Conservation (phyloP, 768 basidiomycete genomes). For the Lactarius evosmus region DNA sequence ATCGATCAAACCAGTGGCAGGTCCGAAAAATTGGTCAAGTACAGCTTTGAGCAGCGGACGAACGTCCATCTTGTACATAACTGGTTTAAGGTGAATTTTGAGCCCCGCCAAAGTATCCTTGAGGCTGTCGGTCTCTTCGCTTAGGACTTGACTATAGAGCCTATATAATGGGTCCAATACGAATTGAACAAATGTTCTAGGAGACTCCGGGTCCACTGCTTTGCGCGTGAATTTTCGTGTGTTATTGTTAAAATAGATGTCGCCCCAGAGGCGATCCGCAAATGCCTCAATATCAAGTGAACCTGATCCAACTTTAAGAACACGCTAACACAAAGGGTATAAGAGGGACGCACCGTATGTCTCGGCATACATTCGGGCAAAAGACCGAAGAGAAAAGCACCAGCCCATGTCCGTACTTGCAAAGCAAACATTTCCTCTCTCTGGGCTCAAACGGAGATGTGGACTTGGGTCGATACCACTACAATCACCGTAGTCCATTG, state of each 20-base stretch:
- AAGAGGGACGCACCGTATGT: conserved; percentile 62
- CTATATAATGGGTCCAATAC: conserved; percentile 96
- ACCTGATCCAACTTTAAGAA: conserved; percentile 40
- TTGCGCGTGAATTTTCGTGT: conserved; percentile 89
- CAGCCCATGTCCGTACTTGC: conserved; percentile 96
- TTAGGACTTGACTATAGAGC: conserved; percentile 91
- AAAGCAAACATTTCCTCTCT: conserved; percentile 95
- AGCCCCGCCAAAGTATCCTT: conserved; percentile 73
- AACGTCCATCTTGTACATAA: conserved; percentile 99
- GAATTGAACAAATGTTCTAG: conserved; percentile 91
- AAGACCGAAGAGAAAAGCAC: conserved; percentile 93
- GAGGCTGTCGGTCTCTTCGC: conserved; percentile 88
- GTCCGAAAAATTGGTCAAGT: conserved; percentile 94
- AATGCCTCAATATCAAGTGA: conserved; percentile 81
- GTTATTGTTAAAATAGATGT: conserved; percentile 88
- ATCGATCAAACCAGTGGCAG: conserved; percentile 85
- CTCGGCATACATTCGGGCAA: conserved; percentile 95
- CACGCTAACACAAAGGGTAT: background rate
- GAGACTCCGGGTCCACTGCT: conserved; percentile 70
- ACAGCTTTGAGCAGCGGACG: conserved; percentile 91
- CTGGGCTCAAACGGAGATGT: conserved; percentile 84
- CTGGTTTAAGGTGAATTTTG: conserved; percentile 82
- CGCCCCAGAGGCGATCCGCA: conserved; percentile 93
- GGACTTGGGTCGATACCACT: conserved; percentile 88
- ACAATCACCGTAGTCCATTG: background rate